These are phyloP conservation scores for Podila minutissima DNA, from an alignment of 192 early-diverging fungal species.

Conservation along the genomic window DNA sequence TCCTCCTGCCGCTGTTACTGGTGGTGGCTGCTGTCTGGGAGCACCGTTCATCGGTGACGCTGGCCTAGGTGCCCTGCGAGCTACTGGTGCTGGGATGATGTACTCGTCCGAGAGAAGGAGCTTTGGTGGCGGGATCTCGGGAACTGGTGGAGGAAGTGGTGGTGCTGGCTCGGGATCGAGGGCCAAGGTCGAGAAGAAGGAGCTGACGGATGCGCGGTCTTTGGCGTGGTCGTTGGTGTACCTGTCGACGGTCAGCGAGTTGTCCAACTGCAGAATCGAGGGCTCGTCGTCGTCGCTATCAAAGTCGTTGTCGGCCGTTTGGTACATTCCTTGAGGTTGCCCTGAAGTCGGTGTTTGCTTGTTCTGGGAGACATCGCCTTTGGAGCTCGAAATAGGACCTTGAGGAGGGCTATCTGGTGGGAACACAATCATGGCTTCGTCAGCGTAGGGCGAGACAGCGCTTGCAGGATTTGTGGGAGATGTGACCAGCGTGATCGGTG, in stretches of 20 bases:
- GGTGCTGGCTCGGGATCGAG: constrained; percentile 29
- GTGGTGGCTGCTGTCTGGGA: background rate
- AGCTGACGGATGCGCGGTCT: constrained; percentile 35
- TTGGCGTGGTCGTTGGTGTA: constrained; percentile 14
- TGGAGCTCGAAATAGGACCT: background rate
- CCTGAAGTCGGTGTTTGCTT: background rate
- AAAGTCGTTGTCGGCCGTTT: background rate
- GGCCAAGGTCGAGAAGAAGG: constrained; percentile 33
- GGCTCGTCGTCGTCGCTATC: constrained; percentile 17
- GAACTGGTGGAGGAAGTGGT: background rate
- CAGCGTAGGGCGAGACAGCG: constrained; percentile 23
- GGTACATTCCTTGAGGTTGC: background rate
- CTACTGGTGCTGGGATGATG: constrained; percentile 38
- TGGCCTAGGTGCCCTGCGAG: constrained; percentile 12
- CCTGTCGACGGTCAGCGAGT: constrained; percentile 17
- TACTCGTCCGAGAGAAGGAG: constrained; percentile 20
- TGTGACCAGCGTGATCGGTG: constrained; percentile 15
- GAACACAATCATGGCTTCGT: constrained; percentile 31
- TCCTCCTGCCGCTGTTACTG: background rate
- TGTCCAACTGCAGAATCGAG: constrained; percentile 20
- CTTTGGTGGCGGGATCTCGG: constrained; percentile 6
- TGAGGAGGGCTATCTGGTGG: constrained; percentile 18
- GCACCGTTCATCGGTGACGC: background rate
- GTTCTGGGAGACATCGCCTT: background rate
- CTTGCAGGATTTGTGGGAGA: background rate